Conservation (phyloP, 1,139 yeast genomes). For the Komagataea norvegica region DNA sequence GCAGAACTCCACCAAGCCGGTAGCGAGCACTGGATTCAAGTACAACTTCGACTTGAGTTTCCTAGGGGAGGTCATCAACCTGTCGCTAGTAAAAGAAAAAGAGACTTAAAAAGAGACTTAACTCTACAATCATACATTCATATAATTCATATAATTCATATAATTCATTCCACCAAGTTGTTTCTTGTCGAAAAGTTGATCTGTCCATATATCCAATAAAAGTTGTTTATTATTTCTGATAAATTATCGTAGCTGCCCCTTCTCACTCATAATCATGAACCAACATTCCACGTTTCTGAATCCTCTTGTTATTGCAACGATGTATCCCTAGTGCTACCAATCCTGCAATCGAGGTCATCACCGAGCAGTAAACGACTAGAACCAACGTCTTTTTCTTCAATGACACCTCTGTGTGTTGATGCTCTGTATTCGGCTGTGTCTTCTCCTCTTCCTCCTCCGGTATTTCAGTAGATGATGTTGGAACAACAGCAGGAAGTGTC, state of each 20-base stretch:
- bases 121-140: too few species aligned
- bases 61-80: too few species aligned
- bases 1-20: too few species aligned
- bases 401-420: not conserved
- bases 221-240: not conserved
- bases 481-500: not conserved
- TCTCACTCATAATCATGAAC: slow-evolving; percentile 2
- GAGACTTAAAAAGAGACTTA: too few species aligned
- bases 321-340: slow-evolving; percentile 2
- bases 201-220: too few species aligned
- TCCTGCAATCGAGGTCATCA: slow-evolving; percentile 5
- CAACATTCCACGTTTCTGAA: not conserved
- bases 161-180: too few species aligned
- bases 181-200: too few species aligned
- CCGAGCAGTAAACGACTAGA: slow-evolving; percentile 6
- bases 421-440: not conserved
- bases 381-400: slow-evolving; percentile 6
- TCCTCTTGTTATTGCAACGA: not conserved
- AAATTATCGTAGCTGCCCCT: not conserved
- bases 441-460: not conserved
- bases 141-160: too few species aligned
- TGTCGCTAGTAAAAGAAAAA: too few species aligned
- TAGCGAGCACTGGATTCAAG: too few species aligned
- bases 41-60: too few species aligned
- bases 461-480: not conserved